Conservation (phyloP, 2,329 filamentous ascomycete species). For the Nemania sp. region DNA sequence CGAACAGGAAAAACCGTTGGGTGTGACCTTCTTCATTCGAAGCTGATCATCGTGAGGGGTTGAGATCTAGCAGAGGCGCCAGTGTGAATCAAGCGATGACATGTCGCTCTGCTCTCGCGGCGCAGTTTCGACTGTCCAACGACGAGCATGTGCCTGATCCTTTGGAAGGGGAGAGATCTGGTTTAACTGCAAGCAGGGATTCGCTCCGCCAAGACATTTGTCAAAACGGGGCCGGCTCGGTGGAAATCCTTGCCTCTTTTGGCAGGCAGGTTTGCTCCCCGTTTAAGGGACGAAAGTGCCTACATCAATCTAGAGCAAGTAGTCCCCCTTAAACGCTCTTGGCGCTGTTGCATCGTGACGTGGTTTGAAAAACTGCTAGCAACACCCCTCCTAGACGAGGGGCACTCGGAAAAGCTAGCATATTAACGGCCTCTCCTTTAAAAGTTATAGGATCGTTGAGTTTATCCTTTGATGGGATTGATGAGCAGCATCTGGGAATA, state of each 20-base stretch:
- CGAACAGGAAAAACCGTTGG: conserved; percentile 16
- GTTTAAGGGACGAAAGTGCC: neutral
- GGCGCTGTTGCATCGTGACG: too few relatives aligned
- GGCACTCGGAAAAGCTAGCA: too few relatives aligned
- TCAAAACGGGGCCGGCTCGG: neutral
- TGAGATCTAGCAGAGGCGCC: neutral
- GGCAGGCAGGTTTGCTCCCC: conserved; percentile 12
- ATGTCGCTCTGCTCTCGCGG: neutral
- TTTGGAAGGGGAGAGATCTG: neutral
- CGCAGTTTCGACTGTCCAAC: neutral
- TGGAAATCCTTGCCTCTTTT: conserved; percentile 15
- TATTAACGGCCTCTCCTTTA: too few relatives aligned
- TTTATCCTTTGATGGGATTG: too few relatives aligned
- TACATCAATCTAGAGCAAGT: too few relatives aligned
- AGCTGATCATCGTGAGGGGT: conserved; percentile 1
- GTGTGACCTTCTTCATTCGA: conserved; percentile 26
- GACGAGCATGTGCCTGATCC: neutral
- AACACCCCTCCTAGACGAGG: too few relatives aligned
- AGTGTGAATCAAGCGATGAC: conserved; percentile 11
- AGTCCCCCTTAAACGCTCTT: too few relatives aligned
- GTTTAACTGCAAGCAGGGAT: neutral
- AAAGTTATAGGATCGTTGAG: too few relatives aligned
- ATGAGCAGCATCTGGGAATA: too few relatives aligned
- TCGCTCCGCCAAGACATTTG: neutral
- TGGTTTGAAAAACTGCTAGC: too few relatives aligned